These are phyloP conservation scores for Arachis stenosperma DNA, from an alignment of 306 rosid species.

Conservation along the genomic window DNA sequence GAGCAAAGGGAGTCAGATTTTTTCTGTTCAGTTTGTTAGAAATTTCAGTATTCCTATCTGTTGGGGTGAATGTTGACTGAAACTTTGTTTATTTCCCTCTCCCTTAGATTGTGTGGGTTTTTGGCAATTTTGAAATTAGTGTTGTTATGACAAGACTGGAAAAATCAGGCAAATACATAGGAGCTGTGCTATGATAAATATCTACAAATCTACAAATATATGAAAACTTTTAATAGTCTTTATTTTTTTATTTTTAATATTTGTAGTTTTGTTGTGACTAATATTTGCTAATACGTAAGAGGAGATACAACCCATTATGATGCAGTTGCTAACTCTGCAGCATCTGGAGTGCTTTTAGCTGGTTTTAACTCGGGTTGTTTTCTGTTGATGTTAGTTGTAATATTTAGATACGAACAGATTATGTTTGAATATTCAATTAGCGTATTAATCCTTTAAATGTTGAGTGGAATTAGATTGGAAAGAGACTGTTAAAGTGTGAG, in stretches of 20 bases:
- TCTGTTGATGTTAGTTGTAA: conserved; percentile 14
- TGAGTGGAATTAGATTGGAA: conserved; percentile 15
- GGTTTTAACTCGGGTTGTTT: conserved; percentile 71
- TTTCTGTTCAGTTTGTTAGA: conserved; percentile 1
- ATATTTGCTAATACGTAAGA: conserved; percentile 57
- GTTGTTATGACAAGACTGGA: conserved; percentile 73
- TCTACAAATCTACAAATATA: not conserved
- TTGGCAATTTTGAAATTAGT: conserved; percentile 93
- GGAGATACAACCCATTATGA: conserved; percentile 98
- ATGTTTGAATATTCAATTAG: conserved; percentile 18
- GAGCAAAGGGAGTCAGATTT: no score
- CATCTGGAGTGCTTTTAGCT: conserved; percentile 97
- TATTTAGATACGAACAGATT: not conserved
- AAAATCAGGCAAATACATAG: conserved; percentile 78
- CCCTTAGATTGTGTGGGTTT: conserved; percentile 91
- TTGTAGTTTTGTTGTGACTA: conserved; percentile 30
- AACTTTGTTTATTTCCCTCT: conserved; percentile 34
- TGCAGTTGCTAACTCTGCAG: conserved; percentile 87
- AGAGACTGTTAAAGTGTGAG: conserved; percentile 25
- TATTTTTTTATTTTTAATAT: not conserved
- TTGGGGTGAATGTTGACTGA: conserved; percentile 28
- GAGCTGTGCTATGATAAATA: conserved; percentile 81
- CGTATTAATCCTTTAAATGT: conserved; percentile 21
- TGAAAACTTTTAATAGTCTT: not conserved
- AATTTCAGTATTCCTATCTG: conserved; percentile 23